Base-by-base conservation (phyloP, 2,329 filamentous ascomycete genomes). In the Talaromyces sp. region DNA sequence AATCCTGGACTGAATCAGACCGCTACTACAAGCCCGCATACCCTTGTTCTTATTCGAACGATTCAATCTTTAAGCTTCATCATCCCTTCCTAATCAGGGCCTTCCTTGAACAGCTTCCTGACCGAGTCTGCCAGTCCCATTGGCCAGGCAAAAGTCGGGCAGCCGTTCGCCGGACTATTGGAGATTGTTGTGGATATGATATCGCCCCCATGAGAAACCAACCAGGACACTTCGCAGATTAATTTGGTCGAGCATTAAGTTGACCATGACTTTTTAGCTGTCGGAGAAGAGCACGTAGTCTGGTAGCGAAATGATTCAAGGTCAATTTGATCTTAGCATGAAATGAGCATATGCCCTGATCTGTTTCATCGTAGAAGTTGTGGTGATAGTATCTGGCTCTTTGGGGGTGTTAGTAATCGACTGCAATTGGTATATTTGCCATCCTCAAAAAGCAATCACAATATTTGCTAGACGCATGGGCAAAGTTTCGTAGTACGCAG, bases 111-210 rank as follows among this genome's bases (percentile, higher is more conserved):
- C n/a, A 14, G 33, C 31, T 56, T 56, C 11, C 33, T 56, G 52
- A 13, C 50, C n/a, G 31, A 22, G 50, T 35, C n/a, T 56, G 33
- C n/a, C 9, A 19, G 31, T 39, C 31, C 37, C 33, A 56, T 56
- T 56, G 52, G 52, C 52, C 52, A 56, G 52, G 52, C n/a, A 56
- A 39, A 56, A 3, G 52, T 56, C 52, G 52, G 52, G 24, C 31
- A 39, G 52, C 52, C 31, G 33, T 56, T 56, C 52, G 19, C 52
- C 52, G 52, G 52, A 22, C 33, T 37, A 37, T 10, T 56, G 31
- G 52, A 56, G 52, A 37, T 56, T 56, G 52, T 56, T 56, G 52
- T 56, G 52, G 52, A 56, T 56, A 37, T 39, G 52, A 56, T 37
- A 37, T 56, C 31, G 31, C 49, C 49, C 49, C 49, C 49, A n/a